phyloP scores from a whole-genome alignment of 202 grass and related monocot species.

The Carex arenaria region DNA sequence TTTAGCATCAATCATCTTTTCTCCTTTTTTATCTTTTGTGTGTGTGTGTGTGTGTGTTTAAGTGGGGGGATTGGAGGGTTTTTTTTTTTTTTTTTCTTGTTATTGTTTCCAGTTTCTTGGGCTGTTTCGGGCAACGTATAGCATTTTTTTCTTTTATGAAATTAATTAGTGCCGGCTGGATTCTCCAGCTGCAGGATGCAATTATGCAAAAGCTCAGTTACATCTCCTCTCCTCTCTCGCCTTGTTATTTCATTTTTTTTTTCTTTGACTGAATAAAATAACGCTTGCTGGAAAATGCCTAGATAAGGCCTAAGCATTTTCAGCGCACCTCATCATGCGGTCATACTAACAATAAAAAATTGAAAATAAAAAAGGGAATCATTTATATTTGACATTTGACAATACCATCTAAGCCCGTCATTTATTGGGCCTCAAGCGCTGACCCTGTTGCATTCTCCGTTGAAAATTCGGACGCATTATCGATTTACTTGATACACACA shows the following conservation, averaged over 20 bases:
- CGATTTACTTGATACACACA: too few relatives aligned
- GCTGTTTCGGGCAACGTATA: neutral
- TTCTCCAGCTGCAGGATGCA: neutral
- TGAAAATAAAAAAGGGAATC: too few relatives aligned
- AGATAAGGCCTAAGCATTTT: neutral
- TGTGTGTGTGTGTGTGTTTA: neutral
- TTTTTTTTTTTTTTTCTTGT: neutral
- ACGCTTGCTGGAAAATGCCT: neutral
- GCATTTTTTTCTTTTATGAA: neutral
- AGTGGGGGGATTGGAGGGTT: neutral
- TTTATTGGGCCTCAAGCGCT: neutral
- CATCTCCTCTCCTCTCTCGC: neutral
- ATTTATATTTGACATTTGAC: neutral
- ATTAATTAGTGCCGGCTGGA: constrained; percentile 9
- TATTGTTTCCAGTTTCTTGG: neutral
- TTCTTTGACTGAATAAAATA: neutral
- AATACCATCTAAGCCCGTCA: neutral
- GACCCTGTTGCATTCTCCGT: neutral
- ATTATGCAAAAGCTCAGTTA: constrained; percentile 14
- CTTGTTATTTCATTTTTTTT: neutral
- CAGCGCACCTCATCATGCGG: neutral
- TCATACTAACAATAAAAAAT: too few relatives aligned
- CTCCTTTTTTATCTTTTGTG: neutral
- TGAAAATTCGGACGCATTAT: too few relatives aligned
- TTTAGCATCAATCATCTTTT: too few relatives aligned